phyloP scores from a whole-genome alignment of 768 basidiomycete species.

The Favolaschia claudopus region DNA sequence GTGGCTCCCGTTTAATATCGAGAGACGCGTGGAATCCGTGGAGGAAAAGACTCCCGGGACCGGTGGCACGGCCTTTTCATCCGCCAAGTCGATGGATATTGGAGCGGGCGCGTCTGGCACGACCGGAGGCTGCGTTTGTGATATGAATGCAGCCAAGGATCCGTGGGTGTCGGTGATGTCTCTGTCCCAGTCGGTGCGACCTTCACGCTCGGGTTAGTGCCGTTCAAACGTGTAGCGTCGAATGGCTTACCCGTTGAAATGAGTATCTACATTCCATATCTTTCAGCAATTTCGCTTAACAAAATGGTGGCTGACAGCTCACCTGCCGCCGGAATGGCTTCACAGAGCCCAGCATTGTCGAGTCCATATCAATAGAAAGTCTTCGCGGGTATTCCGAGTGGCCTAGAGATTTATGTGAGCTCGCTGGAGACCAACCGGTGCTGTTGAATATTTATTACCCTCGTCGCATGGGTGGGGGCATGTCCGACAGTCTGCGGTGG shows the following conservation, averaged over 20 bases:
- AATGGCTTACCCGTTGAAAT: conserved; percentile 91
- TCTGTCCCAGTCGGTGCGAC: conserved; percentile 88
- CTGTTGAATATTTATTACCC: conserved; percentile 46
- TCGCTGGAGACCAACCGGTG: conserved; percentile 38
- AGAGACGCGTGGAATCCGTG: conserved; percentile 61
- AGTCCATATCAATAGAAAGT: conserved; percentile 81
- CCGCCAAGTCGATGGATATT: conserved; percentile 26
- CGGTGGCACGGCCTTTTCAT: conserved; percentile 40
- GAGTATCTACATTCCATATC: conserved; percentile 62
- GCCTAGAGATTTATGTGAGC: conserved; percentile 48
- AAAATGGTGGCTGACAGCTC: conserved; percentile 2
- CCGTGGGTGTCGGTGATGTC: conserved; percentile 77
- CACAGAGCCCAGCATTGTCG: conserved; percentile 84
- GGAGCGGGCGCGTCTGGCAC: conserved; percentile 36
- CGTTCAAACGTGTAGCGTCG: no score
- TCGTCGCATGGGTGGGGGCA: conserved; percentile 84
- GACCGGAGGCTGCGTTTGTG: conserved; percentile 39
- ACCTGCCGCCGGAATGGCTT: conserved; percentile 88
- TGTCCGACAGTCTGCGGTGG: conserved; percentile 70
- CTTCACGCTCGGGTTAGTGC: no score
- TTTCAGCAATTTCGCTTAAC: conserved; percentile 3
- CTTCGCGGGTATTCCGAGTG: conserved; percentile 78
- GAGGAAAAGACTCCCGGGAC: conserved; percentile 66
- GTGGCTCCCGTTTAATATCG: conserved; percentile 88
- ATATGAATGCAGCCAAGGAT: conserved; percentile 69